Evolutionary conservation across 768 basidiomycete genomes (phyloP).

Genomic region (Sutorius australiensis): DNA sequence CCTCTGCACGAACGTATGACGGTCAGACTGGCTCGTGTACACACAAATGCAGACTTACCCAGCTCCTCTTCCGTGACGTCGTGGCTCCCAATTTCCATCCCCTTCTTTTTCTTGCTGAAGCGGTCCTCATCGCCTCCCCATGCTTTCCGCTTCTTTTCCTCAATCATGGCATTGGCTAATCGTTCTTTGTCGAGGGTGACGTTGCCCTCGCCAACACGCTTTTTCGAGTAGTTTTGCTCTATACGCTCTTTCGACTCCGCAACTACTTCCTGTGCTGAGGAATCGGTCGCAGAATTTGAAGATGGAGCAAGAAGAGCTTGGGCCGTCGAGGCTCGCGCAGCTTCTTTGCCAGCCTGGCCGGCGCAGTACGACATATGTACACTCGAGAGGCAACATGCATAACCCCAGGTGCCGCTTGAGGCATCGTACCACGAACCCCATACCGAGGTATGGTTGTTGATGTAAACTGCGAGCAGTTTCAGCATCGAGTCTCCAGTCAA

Average conservation of each 20-base stretch:
- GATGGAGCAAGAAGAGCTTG: slow-evolving; percentile 56
- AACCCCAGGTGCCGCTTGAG: slow-evolving; percentile 79
- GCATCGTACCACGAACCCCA: slow-evolving; percentile 96
- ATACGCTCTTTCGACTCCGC: slow-evolving; percentile 36
- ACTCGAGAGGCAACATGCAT: slow-evolving; percentile 87
- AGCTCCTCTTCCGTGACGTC: slow-evolving; percentile 90
- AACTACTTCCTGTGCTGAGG: slow-evolving; percentile 30
- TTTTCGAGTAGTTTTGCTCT: slow-evolving; percentile 75
- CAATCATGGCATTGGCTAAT: slow-evolving; percentile 65
- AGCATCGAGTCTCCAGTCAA: background rate
- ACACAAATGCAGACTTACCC: slow-evolving; percentile 42
- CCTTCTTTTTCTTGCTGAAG: slow-evolving; percentile 59
- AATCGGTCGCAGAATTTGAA: slow-evolving; percentile 25
- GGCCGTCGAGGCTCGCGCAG: slow-evolving; percentile 71
- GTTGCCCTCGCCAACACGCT: slow-evolving; percentile 77
- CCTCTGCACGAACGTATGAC: slow-evolving; percentile 52
- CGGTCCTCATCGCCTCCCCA: slow-evolving; percentile 52
- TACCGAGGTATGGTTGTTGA: slow-evolving; percentile 92
- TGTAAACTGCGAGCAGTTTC: slow-evolving; percentile 51
- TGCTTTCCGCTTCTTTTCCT: slow-evolving; percentile 77
- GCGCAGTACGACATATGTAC: slow-evolving; percentile 90
- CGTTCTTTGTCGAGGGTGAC: slow-evolving; percentile 69
- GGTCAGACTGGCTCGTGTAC: slow-evolving; percentile 6
- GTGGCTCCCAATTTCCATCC: slow-evolving; percentile 47
- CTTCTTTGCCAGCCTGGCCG: slow-evolving; percentile 79